Evolutionary conservation across 495 filamentous ascomycete genomes (phyloP).

Genomic region (Baudoinia panamericana): DNA sequence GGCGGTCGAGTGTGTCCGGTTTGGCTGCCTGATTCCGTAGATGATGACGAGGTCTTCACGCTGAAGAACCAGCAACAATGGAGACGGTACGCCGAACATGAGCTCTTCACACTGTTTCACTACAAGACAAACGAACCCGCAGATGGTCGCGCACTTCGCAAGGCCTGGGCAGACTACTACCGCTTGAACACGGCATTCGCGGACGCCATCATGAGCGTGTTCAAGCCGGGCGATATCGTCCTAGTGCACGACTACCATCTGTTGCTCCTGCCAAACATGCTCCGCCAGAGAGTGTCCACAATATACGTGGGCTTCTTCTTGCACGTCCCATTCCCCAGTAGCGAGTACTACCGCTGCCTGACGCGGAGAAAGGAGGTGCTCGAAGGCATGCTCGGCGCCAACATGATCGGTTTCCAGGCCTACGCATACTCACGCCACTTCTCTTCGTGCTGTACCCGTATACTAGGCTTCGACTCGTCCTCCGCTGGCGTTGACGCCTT

Average conservation of each 20-base stretch:
- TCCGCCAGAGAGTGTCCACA: constrained; percentile 67
- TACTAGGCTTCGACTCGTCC: constrained; percentile 71
- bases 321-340: constrained; percentile 85
- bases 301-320: constrained; percentile 86
- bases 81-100: constrained; percentile 78
- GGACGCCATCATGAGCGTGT: constrained; percentile 67
- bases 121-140: constrained; percentile 84
- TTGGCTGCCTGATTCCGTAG: constrained; percentile 63
- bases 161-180: constrained; percentile 79
- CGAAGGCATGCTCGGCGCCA: constrained; percentile 74
- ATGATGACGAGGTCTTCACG: constrained; percentile 44
- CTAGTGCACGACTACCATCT: constrained; percentile 89
- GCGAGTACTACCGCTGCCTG: constrained; percentile 79
- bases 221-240: constrained; percentile 81
- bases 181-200: constrained; percentile 80
- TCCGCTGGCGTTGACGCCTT: constrained; percentile 75
- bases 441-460: constrained; percentile 75
- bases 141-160: constrained; percentile 65
- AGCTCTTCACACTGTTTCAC: constrained; percentile 80
- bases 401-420: constrained; percentile 86
- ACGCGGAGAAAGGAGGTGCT: constrained; percentile 76
- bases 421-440: constrained; percentile 89
- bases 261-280: constrained; percentile 68
- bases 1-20: constrained; percentile 64
- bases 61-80: constrained; percentile 68